phyloP scores from a whole-genome alignment of 2,329 filamentous ascomycete genomes.

The Fusarium solani-melongenae region DNA sequence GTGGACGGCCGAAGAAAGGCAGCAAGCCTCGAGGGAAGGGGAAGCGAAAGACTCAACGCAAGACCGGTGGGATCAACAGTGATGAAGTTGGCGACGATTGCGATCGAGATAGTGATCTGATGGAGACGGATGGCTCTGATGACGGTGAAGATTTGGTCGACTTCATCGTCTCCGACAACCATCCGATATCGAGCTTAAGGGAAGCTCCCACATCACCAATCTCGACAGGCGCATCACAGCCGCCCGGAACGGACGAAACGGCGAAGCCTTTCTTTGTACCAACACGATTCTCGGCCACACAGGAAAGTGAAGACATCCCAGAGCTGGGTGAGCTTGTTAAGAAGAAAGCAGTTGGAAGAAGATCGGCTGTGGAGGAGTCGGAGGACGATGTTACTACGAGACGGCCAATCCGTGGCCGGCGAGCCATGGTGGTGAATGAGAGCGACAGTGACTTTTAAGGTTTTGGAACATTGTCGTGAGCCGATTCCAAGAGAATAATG shows the following conservation, averaged over 20 bases:
- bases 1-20: constrained; percentile 32
- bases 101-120: constrained; percentile 59
- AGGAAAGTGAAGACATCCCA: constrained; percentile 55
- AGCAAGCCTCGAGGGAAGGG: constrained; percentile 32
- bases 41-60: constrained; percentile 37
- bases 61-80: constrained; percentile 50
- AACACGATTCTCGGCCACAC: constrained; percentile 52
- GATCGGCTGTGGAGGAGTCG: constrained; percentile 11
- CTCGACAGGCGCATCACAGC: constrained; percentile 30
- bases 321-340: constrained; percentile 47
- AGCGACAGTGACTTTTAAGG: constrained; percentile 46
- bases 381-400: constrained; percentile 32
- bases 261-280: constrained; percentile 52
- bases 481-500: not conserved
- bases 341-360: constrained; percentile 4
- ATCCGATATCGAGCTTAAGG: constrained; percentile 50
- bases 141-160: constrained; percentile 62
- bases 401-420: constrained; percentile 39
- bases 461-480: not conserved
- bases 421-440: constrained; percentile 46
- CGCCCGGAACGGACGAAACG: constrained; percentile 24
- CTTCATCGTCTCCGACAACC: constrained; percentile 67
- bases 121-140: constrained; percentile 60
- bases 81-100: constrained; percentile 65
- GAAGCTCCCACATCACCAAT: constrained; percentile 46